phyloP scores from a whole-genome alignment of 148 eudicot species.

The Rhododendron vialii region DNA sequence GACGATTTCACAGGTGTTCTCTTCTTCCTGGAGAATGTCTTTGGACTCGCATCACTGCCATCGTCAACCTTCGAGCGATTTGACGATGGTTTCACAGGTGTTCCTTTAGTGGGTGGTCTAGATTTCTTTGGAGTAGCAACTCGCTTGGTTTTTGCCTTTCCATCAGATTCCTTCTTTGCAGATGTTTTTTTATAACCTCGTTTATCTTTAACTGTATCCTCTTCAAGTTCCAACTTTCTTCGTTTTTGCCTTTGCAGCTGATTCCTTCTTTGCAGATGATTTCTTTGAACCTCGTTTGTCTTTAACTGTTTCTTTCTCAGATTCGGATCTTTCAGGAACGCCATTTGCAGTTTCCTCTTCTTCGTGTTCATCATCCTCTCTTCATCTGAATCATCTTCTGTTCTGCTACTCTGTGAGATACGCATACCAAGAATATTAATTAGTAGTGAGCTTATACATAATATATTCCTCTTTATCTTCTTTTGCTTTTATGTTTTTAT shows the following conservation, averaged over 20 bases:
- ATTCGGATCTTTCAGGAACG: constrained; percentile 17
- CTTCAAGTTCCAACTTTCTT: constrained; percentile 48
- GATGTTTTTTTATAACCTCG: constrained; percentile 38
- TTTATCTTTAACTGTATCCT: constrained; percentile 38
- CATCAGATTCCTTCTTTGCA: constrained; percentile 42
- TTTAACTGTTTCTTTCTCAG: constrained; percentile 49
- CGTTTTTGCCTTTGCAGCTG: constrained; percentile 45
- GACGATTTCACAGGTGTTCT: constrained; percentile 51
- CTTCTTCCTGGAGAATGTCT: constrained; percentile 68
- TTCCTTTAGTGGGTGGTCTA: constrained; percentile 44
- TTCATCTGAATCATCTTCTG: constrained; percentile 53
- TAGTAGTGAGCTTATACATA: background rate
- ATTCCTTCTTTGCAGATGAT: constrained; percentile 36
- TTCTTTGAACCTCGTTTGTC: constrained; percentile 40
- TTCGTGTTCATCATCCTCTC: constrained; percentile 18
- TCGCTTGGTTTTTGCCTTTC: constrained; percentile 46
- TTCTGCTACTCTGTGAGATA: constrained; percentile 37
- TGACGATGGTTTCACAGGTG: constrained; percentile 49
- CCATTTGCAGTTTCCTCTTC: constrained; percentile 35
- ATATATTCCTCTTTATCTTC: background rate
- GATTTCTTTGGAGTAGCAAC: constrained; percentile 39
- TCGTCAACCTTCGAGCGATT: constrained; percentile 34
- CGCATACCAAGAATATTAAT: constrained; percentile 4
- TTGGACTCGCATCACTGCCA: constrained; percentile 34
- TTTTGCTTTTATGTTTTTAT: background rate